A percentile compares a stretch with the other conserved stretches of the same genome.
phyloP scores from a whole-genome alignment of 192 early-diverging fungal species.

The Backusella westeae region DNA sequence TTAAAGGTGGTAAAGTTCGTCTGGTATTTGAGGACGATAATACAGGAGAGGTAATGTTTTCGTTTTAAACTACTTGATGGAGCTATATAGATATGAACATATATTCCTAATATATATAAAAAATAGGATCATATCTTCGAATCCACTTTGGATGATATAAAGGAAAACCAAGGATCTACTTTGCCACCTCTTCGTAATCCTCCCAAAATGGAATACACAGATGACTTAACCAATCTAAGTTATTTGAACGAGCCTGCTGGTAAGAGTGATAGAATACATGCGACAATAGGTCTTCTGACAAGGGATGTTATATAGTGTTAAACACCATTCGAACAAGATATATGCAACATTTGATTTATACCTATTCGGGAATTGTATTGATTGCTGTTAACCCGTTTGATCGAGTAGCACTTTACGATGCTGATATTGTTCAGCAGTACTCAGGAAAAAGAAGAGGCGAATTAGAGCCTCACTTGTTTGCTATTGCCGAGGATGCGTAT shows the following conservation, averaged over 20 bases:
- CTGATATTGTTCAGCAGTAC: slow-evolving; percentile 90
- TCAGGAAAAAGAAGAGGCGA: slow-evolving; percentile 91
- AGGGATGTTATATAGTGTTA: slow-evolving; percentile 57
- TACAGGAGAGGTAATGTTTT: slow-evolving; percentile 17
- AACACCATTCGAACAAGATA: slow-evolving; percentile 92
- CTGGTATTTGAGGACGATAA: slow-evolving; percentile 61
- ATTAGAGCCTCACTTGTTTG: slow-evolving; percentile 97
- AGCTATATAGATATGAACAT: background rate
- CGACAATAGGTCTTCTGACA: background rate
- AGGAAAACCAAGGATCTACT: slow-evolving; percentile 57
- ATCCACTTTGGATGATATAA: slow-evolving; percentile 68
- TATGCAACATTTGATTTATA: slow-evolving; percentile 92
- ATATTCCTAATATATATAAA: background rate
- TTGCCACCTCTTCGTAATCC: slow-evolving; percentile 97
- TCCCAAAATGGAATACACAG: slow-evolving; percentile 80
- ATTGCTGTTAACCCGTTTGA: slow-evolving; percentile 98
- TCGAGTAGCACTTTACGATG: slow-evolving; percentile 82
- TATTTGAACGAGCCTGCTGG: slow-evolving; percentile 92
- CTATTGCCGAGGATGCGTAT: slow-evolving; percentile 98
- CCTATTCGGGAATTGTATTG: slow-evolving; percentile 97
- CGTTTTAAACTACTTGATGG: background rate
- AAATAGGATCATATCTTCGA: slow-evolving; percentile 67
- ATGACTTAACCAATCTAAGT: slow-evolving; percentile 89
- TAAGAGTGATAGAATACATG: slow-evolving; percentile 12
- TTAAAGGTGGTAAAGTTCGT: slow-evolving; percentile 55